Base-by-base conservation (phyloP, 805 yeast species). In the Yamadazyma sp. region DNA sequence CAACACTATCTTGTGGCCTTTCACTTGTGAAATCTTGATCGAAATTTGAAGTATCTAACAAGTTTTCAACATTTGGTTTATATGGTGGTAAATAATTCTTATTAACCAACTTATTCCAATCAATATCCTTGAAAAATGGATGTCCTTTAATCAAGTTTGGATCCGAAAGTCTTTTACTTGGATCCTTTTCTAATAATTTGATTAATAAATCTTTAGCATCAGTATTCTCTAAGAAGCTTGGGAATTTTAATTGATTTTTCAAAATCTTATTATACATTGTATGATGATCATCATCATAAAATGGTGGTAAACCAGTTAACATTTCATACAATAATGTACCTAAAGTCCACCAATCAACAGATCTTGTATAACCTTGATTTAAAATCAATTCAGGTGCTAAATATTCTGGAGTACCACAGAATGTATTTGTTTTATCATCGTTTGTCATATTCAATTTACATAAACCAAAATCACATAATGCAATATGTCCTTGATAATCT, bases 271-370 rank as follows among this genome's bases (percentile, higher is more conserved):
- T 79, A 68, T 93, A 93, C 98, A 93, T 93, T 28, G 80, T 80
- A 40, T 88, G 82, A 5, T 85, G 84, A 60, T 89, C 93, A 55
- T 89, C 96, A 56, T 93, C 98, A 57, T 87, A 93, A 58, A 87
- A 93, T 25, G 98, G 98, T 4, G 98, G 98, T 47, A 93, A 72
- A 1, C 98, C 96, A 1, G 97, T 88, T 42, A 93, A 69, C 98
- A 93, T 93, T 55, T 91, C 98, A 57, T 87, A 93, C 29, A 93
- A 68, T 35, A 93, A 69, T 12, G 91, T 89, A 27, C 98, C 98
- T 49, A 93, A 69, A 1, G 98, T 93, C 98, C 98, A 93, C 91
- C 96, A 93, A 61, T 93, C 98, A 15, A 93, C 98, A 7, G 84
- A 83, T 58, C 95, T 80, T 2, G 98, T 88, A 60, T 93, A 93